Percentiles rank a stretch among this genome's conserved stretches.
Evolutionary conservation across 352 stramenopile genomes (phyloP).

Genomic region (Globisporangium cystogenes): DNA sequence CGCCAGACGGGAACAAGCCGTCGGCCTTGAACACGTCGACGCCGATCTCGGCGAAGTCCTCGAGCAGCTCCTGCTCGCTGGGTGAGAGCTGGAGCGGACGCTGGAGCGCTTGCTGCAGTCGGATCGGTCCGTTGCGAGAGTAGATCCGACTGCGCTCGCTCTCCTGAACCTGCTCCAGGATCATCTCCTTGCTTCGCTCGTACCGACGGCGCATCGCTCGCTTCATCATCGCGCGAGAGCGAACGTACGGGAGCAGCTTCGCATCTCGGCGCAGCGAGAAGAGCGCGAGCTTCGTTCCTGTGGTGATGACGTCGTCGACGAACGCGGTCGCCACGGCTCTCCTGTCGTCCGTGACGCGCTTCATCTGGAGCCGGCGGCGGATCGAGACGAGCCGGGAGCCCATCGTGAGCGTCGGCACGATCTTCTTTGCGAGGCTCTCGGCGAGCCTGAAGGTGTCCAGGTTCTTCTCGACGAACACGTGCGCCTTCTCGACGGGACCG

Average conservation of each 20-base stretch:
- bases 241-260: constrained; percentile 37
- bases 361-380: constrained; percentile 46
- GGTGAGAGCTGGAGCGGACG: constrained; percentile 27
- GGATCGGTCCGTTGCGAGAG: constrained; percentile 34
- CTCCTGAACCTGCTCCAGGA: constrained; percentile 42
- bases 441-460: constrained; percentile 29
- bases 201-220: constrained; percentile 40
- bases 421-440: constrained; percentile 48
- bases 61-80: constrained; percentile 49
- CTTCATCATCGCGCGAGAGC: constrained; percentile 38
- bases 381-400: constrained; percentile 57
- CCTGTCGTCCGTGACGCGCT: constrained; percentile 31
- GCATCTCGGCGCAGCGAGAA: constrained; percentile 30
- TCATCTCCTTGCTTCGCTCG: constrained; percentile 29
- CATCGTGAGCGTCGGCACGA: constrained; percentile 62
- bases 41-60: constrained; percentile 26
- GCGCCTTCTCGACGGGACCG: constrained; percentile 29
- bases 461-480: constrained; percentile 59
- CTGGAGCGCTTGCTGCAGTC: constrained; percentile 37
- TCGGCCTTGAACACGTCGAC: constrained; percentile 20
- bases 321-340: constrained; percentile 20
- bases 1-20: not conserved
- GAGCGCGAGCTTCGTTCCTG: constrained; percentile 27
- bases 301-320: constrained; percentile 24
- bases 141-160: constrained; percentile 56